These are phyloP conservation scores for Rhodotorula diobovata DNA, from an alignment of 768 basidiomycete genomes.

Conservation along the genomic window DNA sequence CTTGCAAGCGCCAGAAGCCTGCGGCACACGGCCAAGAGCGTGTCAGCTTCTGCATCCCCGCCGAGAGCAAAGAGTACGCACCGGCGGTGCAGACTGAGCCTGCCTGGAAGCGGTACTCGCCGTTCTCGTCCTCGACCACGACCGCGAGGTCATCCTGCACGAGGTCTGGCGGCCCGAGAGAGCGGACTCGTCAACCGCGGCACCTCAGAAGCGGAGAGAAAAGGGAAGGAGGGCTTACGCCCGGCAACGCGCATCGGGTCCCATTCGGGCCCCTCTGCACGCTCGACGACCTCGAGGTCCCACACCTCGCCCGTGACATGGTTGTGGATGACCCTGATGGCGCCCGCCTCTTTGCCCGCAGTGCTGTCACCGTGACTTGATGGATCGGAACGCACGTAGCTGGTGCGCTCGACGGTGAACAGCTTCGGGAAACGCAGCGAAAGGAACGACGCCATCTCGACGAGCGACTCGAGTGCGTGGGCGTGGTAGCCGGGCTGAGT, in stretches of 20 bases:
- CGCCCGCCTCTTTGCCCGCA: neutral
- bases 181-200: no score
- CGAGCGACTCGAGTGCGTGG: slow-evolving; percentile 45
- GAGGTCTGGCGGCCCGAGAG: neutral
- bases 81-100: slow-evolving; percentile 66
- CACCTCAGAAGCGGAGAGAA: no score
- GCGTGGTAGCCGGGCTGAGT: slow-evolving; percentile 55
- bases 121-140: slow-evolving; percentile 52
- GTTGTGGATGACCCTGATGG: neutral
- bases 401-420: slow-evolving; percentile 54
- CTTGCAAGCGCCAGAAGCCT: slow-evolving; percentile 72
- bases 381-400: slow-evolving; percentile 38
- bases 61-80: slow-evolving; percentile 42
- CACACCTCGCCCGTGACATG: slow-evolving; percentile 47
- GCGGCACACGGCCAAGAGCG: slow-evolving; percentile 1
- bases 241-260: slow-evolving; percentile 52
- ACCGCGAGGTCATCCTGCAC: slow-evolving; percentile 46
- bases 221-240: neutral
- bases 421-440: slow-evolving; percentile 59
- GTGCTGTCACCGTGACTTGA: slow-evolving; percentile 2
- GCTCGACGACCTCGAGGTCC: slow-evolving; percentile 54
- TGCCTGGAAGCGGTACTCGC: slow-evolving; percentile 68
- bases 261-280: slow-evolving; percentile 51
- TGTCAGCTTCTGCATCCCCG: neutral
- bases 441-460: slow-evolving; percentile 64